phyloP scores from a whole-genome alignment of 129 eudicot species.

The Apium graveolens region DNA sequence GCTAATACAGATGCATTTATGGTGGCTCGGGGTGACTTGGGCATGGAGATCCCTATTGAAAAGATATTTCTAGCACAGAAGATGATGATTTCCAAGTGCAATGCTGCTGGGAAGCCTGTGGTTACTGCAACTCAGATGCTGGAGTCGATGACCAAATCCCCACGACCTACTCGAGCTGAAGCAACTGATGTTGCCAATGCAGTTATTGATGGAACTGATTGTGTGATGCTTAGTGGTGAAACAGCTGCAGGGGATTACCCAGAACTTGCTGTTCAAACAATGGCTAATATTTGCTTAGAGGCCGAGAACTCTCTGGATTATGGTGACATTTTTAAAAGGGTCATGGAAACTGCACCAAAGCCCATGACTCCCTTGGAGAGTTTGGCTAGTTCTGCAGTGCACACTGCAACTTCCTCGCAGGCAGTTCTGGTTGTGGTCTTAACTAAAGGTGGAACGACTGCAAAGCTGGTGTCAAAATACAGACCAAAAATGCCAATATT shows the following conservation, averaged over 20 bases:
- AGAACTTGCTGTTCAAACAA: conserved; percentile 51
- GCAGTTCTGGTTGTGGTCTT: conserved; percentile 53
- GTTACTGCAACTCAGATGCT: conserved; percentile 81
- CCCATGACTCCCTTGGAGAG: conserved; percentile 79
- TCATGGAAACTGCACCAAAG: conserved; percentile 45
- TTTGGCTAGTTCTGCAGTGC: conserved; percentile 60
- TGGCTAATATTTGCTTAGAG: conserved; percentile 67
- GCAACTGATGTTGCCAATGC: conserved; percentile 81
- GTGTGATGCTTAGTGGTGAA: conserved; percentile 80
- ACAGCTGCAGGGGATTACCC: conserved; percentile 85
- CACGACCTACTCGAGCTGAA: conserved; percentile 77
- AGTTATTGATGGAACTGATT: conserved; percentile 74
- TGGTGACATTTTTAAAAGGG: conserved; percentile 39
- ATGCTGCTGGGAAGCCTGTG: conserved; percentile 59
- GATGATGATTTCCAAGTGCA: conserved; percentile 64
- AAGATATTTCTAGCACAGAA: conserved; percentile 72
- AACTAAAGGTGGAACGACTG: conserved; percentile 62
- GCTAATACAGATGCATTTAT: conserved; percentile 64
- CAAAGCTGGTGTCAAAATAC: conserved; percentile 63
- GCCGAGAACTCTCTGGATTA: conserved; percentile 55
- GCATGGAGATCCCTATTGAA: conserved; percentile 75
- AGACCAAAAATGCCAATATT: conserved; percentile 61
- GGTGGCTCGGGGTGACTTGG: conserved; percentile 75
- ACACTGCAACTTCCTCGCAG: conserved; percentile 50
- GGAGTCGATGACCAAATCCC: conserved; percentile 81